Conservation (phyloP, 179 eudicot species). For the Nepenthes alata region DNA sequence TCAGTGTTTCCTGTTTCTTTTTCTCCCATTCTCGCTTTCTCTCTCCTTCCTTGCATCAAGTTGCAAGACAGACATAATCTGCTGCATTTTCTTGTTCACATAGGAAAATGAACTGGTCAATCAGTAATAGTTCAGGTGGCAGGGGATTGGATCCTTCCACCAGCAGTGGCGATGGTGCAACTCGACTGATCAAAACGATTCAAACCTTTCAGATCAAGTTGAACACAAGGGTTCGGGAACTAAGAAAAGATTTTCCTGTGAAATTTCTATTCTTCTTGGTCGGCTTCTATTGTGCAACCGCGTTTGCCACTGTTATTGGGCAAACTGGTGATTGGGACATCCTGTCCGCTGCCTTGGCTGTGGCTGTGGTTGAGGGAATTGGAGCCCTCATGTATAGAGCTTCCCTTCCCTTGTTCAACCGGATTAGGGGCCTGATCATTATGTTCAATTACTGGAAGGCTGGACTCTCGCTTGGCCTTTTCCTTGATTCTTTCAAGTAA, state of each 20-base stretch:
- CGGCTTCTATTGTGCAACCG: conserved; percentile 86
- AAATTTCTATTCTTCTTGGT: conserved; percentile 67
- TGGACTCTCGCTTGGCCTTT: conserved; percentile 74
- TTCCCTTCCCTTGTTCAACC: conserved; percentile 37
- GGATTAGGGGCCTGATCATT: conserved; percentile 31
- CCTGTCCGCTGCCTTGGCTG: conserved; percentile 75
- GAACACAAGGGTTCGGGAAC: conserved; percentile 38
- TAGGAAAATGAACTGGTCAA: conserved; percentile 49
- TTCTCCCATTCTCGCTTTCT: too few relatives aligned
- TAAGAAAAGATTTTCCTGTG: conserved; percentile 45
- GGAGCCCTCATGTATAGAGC: conserved; percentile 79
- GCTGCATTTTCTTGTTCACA: not conserved
- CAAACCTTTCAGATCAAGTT: conserved; percentile 32
- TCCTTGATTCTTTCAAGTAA: conserved; percentile 89
- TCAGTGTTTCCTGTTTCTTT: not conserved
- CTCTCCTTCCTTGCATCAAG: too few relatives aligned
- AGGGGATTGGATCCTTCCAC: conserved; percentile 36
- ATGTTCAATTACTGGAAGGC: conserved; percentile 87
- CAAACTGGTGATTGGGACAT: conserved; percentile 99
- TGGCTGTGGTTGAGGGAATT: conserved; percentile 76
- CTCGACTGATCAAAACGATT: conserved; percentile 52
- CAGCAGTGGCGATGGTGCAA: conserved; percentile 35
- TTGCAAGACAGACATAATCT: not conserved
- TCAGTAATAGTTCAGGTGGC: conserved; percentile 52
- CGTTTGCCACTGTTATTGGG: conserved; percentile 83